Evolutionary conservation across 2,329 filamentous ascomycete species (phyloP), one percentile per base, ranked within the genome.

Genomic region (Penicillium sp.): DNA sequence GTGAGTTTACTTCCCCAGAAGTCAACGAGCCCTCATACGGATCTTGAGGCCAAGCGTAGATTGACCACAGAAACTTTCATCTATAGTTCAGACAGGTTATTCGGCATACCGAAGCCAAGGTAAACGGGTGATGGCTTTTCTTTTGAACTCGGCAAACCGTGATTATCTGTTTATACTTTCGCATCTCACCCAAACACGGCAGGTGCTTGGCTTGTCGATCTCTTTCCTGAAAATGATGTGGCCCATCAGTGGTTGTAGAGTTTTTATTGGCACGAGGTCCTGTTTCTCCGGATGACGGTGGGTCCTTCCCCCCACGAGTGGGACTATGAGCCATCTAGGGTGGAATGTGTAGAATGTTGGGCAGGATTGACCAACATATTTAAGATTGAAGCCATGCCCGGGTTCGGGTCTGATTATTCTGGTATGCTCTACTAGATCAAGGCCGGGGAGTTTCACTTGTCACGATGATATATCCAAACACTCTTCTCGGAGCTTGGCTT

Each of bases 401-500:
- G 37, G 9, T 40, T 40, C 11, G 2, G 11, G 33, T 37, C 33
- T 22, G 11, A 26, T 5, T 6, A 20, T 45, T 27, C n/a, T 20
- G 26, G 8, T 45, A 26, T 45, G 42, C 23, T 45, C 14, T 27
- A 45, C 14, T 27, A 20, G 23, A 26, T n/a, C 14, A 15, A 45
- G 2, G 0, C n/a, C 18, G 25, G 14, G 23, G 42, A 20, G 23
- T 26, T 22, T n/a, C 14, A 15, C 20, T 18, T 31, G 2, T 31
- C 48, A 26, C 14, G 2, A 56, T 57, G 55, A 41, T 57, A 25
- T 40, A 48, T 18, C 18, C 49, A 18, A 37, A 51, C 22, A 18
- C 48, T 35, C 27, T 57, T 20, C 26, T 57, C 29, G 55, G 51
- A 46, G 51, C 52, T 40, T 54, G 35, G 27, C 49, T 57, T 14